These are phyloP conservation scores for Amylocarpus encephaloides DNA, from an alignment of 2,329 filamentous ascomycete species.

Conservation along the genomic window DNA sequence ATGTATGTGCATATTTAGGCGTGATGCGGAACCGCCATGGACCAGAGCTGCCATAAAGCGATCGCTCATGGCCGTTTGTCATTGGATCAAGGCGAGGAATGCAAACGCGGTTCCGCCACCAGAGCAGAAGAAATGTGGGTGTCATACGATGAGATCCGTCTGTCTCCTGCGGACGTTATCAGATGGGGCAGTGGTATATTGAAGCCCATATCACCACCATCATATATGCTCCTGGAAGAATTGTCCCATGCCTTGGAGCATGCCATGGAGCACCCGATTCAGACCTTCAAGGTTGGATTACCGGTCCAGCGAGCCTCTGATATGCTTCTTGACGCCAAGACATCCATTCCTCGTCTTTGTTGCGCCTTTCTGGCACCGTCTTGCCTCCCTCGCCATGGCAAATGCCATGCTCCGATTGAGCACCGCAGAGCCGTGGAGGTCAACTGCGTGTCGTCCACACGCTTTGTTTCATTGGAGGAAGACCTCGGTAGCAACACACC, in stretches of 20 bases:
- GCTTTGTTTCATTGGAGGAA: no score
- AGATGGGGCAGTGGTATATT: conserved; percentile 8
- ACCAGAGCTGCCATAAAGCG: not conserved
- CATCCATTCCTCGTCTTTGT: not conserved
- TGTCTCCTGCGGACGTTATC: not conserved
- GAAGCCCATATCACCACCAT: not conserved
- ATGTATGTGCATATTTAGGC: conserved; percentile 16
- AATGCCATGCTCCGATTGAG: conserved; percentile 6
- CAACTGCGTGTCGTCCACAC: no score
- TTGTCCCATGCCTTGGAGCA: not conserved
- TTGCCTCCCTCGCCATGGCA: no score
- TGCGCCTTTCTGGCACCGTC: not conserved
- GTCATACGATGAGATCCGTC: conserved; percentile 4
- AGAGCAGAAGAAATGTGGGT: conserved; percentile 10
- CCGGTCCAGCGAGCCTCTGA: not conserved
- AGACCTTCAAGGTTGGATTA: no score
- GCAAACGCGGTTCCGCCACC: conserved; percentile 11
- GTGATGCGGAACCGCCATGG: conserved; percentile 10
- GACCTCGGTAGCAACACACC: no score
- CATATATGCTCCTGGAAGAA: not conserved
- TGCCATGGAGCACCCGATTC: no score
- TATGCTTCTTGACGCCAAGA: conserved; percentile 9
- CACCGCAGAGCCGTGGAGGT: conserved; percentile 6
- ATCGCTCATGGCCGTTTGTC: not conserved
- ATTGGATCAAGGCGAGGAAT: conserved; percentile 6